Percentiles rank a stretch among this genome's conserved stretches.
These are phyloP conservation scores for Euphrasia arctica DNA, from an alignment of 305 asterid genomes.

Conservation along the genomic window DNA sequence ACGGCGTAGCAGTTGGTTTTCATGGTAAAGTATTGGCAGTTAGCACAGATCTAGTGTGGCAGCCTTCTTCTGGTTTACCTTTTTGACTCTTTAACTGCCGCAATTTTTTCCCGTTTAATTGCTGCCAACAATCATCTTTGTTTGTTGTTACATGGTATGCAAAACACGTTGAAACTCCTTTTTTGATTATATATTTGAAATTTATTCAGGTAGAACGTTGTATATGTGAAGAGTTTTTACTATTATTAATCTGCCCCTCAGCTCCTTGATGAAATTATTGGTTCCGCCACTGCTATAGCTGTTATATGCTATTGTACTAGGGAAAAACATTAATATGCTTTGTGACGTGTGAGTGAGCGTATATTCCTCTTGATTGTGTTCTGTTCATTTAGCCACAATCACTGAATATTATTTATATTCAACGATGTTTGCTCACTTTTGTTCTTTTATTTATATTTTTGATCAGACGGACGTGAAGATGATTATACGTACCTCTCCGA, in stretches of 20 bases:
- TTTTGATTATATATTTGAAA: no score
- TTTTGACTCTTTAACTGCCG: not conserved
- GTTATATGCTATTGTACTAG: conserved; percentile 12
- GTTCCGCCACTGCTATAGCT: no score
- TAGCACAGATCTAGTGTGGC: not conserved
- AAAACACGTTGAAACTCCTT: not conserved
- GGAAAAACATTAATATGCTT: conserved; percentile 2
- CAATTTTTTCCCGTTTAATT: not conserved
- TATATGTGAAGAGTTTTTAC: no score
- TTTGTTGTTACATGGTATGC: conserved; percentile 14
- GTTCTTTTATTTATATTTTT: conserved; percentile 4
- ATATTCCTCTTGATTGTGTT: not conserved
- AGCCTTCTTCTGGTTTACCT: conserved; percentile 15
- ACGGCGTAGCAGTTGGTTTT: conserved; percentile 8
- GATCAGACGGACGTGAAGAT: conserved; percentile 91
- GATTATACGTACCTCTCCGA: conserved; percentile 58
- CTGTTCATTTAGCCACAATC: conserved; percentile 14
- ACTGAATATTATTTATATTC: conserved; percentile 23
- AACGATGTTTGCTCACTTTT: conserved; percentile 16
- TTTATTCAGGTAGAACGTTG: no score
- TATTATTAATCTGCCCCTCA: no score
- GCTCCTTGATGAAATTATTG: no score
- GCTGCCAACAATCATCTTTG: conserved; percentile 17
- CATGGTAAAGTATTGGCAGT: not conserved
- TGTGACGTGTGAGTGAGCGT: not conserved